Base-by-base conservation (phyloP, 1,284 basidiomycete species). In the Apiotrichum porosum region DNA sequence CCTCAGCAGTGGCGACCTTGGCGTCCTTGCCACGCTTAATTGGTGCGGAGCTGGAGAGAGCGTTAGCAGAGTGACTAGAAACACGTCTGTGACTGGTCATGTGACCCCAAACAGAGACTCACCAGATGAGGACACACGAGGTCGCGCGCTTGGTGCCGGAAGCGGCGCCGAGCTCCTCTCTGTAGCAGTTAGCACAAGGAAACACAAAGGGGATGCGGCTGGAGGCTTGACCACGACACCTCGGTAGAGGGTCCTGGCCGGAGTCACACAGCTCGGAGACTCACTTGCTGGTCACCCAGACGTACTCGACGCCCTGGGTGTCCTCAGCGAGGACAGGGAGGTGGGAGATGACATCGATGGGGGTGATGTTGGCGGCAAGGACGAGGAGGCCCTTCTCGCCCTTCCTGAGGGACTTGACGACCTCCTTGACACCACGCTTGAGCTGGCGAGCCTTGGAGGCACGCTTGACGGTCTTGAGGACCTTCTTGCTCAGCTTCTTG, bases 81-180 rank as follows among this genome's bases (percentile, higher is more conserved):
- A n/a, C n/a, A n/a, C n/a, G n/a, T n/a, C n/a, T n/a, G n/a, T n/a
- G n/a, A n/a, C n/a, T n/a, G n/a, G n/a, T n/a, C n/a, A n/a, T n/a
- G n/a, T n/a, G n/a, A n/a, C n/a, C n/a, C n/a, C 15, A 9, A 13
- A 30, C 24, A 13, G 21, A 10, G 15, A 63, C 68, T 54, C 49
- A 72, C 66, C 69, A 69, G 53, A 98, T 80, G 83, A 99, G 90
- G 13, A 99, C 92, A 73, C 92, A 97, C 63, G 89, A 93, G 37
- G 95, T 99, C 34, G 95, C 94, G 62, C 95, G 83, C 77, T 99
- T 99, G 41, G 95, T 99, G 44, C 89, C 86, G 65, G 90, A 92
- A 14, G 94, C 91, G 57, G 86, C 84, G 2, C 95, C 95, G 21
- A 99, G 83, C 64, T 97, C 93, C 75, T 95, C 90, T 72, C 92